phyloP scores from a whole-genome alignment of 2,329 filamentous ascomycete species.

The Ilyonectria mors-panacis region DNA sequence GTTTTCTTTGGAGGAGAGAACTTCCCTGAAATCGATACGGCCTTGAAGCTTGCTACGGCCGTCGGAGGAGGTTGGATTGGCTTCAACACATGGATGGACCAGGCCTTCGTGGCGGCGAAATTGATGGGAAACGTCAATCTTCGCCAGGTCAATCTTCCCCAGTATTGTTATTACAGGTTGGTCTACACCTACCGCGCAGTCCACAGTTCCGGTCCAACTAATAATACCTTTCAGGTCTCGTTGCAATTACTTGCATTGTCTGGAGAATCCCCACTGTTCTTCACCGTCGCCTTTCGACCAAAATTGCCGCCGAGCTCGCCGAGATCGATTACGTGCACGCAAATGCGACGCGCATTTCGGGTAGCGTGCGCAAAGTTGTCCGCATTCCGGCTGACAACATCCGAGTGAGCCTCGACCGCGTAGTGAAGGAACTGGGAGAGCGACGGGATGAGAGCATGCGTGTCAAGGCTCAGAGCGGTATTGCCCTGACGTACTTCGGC shows the following conservation, averaged over 20 bases:
- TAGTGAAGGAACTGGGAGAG: conserved; percentile 61
- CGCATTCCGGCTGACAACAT: conserved; percentile 90
- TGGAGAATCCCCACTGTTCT: conserved; percentile 91
- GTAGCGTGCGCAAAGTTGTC: conserved; percentile 89
- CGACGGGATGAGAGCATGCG: conserved; percentile 86
- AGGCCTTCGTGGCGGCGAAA: conserved; percentile 84
- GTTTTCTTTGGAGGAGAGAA: conserved; percentile 72
- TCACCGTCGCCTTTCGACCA: conserved; percentile 85
- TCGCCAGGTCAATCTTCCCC: conserved; percentile 84
- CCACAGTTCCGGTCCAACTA: conserved; percentile 12
- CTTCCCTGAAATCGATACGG: conserved; percentile 93
- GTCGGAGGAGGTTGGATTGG: conserved; percentile 79
- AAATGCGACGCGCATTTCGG: conserved; percentile 87
- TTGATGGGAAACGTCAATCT: conserved; percentile 86
- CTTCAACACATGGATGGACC: conserved; percentile 90
- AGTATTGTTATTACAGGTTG: conserved; percentile 84
- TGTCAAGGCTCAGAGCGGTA: not conserved
- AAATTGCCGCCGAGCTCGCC: conserved; percentile 85
- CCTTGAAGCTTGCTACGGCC: conserved; percentile 90
- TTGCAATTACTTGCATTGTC: conserved; percentile 85
- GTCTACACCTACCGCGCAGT: conserved; percentile 52
- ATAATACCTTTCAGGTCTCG: conserved; percentile 69
- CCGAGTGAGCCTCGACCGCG: conserved; percentile 82
- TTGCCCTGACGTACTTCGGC: not conserved
- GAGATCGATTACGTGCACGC: conserved; percentile 93